These are phyloP conservation scores for Kuraishia piskuri DNA, from an alignment of 805 yeast genomes.

Conservation along the genomic window DNA sequence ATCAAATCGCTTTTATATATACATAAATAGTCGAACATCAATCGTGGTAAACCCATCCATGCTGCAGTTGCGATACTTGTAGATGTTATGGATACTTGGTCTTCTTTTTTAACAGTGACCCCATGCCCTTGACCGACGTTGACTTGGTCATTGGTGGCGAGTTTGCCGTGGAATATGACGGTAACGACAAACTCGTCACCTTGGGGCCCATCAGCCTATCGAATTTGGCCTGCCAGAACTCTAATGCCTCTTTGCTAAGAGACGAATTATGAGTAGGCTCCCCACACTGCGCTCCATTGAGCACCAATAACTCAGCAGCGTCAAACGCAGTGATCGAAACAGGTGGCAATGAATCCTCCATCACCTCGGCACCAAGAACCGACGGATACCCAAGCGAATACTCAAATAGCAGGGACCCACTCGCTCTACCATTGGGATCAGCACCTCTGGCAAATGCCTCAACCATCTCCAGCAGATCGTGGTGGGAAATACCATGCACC, in stretches of 20 bases:
- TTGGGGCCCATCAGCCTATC: constrained; percentile 19
- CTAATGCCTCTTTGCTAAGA: constrained; percentile 26
- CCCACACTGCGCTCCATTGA: constrained; percentile 48
- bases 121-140: not conserved
- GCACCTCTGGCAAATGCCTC: constrained; percentile 32
- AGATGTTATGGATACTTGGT: not conserved
- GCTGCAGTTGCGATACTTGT: no score
- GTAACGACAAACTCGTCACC: not conserved
- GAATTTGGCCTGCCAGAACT: constrained; percentile 43
- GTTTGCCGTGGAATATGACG: not conserved
- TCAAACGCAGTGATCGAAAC: constrained; percentile 25
- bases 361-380: not conserved
- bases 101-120: not conserved
- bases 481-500: constrained; percentile 43
- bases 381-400: not conserved
- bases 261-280: constrained; percentile 15
- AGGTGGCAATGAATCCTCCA: not conserved
- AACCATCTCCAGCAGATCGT: constrained; percentile 36
- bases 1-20: no score
- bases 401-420: not conserved
- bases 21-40: no score
- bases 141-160: not conserved
- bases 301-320: constrained; percentile 45
- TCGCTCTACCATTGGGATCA: not conserved
- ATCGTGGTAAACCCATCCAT: no score